Evolutionary conservation across 352 stramenopile species (phyloP).

Genomic region (Pythium sp.): DNA sequence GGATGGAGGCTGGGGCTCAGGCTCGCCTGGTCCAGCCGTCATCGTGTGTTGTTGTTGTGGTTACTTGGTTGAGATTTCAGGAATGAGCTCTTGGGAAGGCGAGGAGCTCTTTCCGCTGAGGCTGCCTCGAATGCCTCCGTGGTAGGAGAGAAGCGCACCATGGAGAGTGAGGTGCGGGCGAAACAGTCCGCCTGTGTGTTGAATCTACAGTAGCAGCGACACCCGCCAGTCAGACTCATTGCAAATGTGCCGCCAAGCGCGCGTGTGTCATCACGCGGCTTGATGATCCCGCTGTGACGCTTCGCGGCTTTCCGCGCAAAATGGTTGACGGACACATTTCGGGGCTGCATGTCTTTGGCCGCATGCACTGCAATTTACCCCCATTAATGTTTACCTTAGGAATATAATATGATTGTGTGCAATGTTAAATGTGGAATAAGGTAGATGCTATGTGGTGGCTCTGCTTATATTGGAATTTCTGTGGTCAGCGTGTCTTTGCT

Average conservation of each 20-base stretch:
- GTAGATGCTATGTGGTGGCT: not conserved
- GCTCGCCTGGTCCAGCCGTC: conserved; percentile 4
- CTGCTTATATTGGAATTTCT: not conserved
- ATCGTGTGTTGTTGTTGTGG: not conserved
- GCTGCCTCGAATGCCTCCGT: not conserved
- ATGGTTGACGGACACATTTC: not conserved
- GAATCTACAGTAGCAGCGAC: not conserved
- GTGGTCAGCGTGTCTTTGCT: not conserved
- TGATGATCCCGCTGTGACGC: not conserved
- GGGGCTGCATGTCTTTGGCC: not conserved
- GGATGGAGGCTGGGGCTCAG: conserved; percentile 2
- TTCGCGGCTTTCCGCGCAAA: not conserved
- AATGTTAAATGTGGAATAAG: not conserved
- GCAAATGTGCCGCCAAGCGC: not conserved
- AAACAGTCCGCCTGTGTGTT: not conserved
- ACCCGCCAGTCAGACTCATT: not conserved
- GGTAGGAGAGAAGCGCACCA: conserved; percentile 6
- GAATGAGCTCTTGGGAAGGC: not conserved
- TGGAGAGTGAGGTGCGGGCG: not conserved
- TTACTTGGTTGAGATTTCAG: not conserved
- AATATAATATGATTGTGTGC: not conserved
- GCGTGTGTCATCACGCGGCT: not conserved
- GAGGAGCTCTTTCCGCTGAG: not conserved
- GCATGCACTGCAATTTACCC: not conserved
- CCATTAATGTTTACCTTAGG: not conserved